Base-by-base conservation (phyloP, 23 red algal genomes). In the Cyanidiococcus yangmingshanensis region DNA sequence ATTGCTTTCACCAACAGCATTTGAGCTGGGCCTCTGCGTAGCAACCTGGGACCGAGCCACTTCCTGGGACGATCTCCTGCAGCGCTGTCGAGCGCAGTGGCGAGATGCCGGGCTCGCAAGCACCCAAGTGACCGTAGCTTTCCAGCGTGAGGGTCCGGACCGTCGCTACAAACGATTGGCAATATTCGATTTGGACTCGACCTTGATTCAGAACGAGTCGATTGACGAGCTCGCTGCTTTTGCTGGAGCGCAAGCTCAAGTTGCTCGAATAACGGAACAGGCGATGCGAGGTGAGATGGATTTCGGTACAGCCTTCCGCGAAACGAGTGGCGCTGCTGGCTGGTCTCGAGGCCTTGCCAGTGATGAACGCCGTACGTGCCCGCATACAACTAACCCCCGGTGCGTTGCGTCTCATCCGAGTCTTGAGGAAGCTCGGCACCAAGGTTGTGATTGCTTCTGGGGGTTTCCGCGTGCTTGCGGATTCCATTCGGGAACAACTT, bases 131-230 rank as follows among this genome's bases (percentile, higher is more conserved):
- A 27, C 63, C 12, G 27, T 86, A 38, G 74, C 75, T 0, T n/a
- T 91, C 31, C 89, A 91, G 41, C 31, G 12, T 1, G 82, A 80
- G 24, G n/a, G 16, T 0, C 41, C 79, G 18, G 54, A 76, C 1
- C 40, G 36, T n/a, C 40, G 30, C 32, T 63, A 24, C 33, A 92
- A 92, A 63, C 89, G 89, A 15, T 83, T 92, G 25, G 89, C 83
- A 67, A 77, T 92, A 37, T 87, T 92, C 37, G 89, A 92, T 58
- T 79, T 92, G 18, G 89, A 92, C 67, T 87, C 83, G 18, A 92
- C 89, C 1, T 59, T 92, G 26, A 92, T 92, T 36, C 75, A 38
- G 58, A 76, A 84, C 38, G 89, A 92, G 74, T 83, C 76, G 7
- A 88, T 88, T 39, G 89, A 92, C 76, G 85, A 87, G 63, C 80